These are phyloP conservation scores for Penicillium hesseltinei DNA, from an alignment of 2,329 filamentous ascomycete species.

Conservation along the genomic window DNA sequence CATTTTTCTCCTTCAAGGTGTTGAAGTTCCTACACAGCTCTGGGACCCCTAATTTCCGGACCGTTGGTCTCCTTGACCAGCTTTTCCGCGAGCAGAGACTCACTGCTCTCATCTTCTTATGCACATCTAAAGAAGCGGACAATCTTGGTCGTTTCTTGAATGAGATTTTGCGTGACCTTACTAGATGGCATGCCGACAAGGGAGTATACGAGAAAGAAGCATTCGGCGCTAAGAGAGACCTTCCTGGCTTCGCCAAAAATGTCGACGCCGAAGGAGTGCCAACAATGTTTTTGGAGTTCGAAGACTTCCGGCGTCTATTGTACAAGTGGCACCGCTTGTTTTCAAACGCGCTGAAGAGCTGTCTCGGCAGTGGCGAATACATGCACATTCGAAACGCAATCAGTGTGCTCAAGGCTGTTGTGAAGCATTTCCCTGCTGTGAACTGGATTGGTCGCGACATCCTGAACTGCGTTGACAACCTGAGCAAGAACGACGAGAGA, in stretches of 20 bases:
- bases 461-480: constrained; percentile 42
- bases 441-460: constrained; percentile 73
- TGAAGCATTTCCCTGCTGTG: constrained; percentile 80
- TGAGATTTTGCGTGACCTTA: constrained; percentile 74
- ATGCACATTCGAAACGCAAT: constrained; percentile 98
- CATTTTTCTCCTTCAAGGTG: constrained; percentile 83
- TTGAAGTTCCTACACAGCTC: constrained; percentile 83
- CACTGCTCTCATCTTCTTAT: constrained; percentile 79
- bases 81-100: constrained; percentile 82
- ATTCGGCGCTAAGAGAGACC: constrained; percentile 61
- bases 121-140: constrained; percentile 85
- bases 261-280: constrained; percentile 70
- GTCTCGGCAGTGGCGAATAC: constrained; percentile 81
- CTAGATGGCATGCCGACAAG: constrained; percentile 79
- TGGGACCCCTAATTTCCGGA: constrained; percentile 80
- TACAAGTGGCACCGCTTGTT: constrained; percentile 89
- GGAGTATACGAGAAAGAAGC: constrained; percentile 78
- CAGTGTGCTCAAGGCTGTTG: constrained; percentile 76
- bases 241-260: constrained; percentile 75
- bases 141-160: constrained; percentile 90
- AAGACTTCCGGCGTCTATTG: constrained; percentile 79
- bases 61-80: constrained; percentile 77
- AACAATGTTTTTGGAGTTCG: constrained; percentile 72
- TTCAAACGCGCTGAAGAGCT: constrained; percentile 74
- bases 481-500: constrained; percentile 46